Base-by-base conservation (phyloP, 2,329 filamentous ascomycete genomes). In the Phialophora macrospora region DNA sequence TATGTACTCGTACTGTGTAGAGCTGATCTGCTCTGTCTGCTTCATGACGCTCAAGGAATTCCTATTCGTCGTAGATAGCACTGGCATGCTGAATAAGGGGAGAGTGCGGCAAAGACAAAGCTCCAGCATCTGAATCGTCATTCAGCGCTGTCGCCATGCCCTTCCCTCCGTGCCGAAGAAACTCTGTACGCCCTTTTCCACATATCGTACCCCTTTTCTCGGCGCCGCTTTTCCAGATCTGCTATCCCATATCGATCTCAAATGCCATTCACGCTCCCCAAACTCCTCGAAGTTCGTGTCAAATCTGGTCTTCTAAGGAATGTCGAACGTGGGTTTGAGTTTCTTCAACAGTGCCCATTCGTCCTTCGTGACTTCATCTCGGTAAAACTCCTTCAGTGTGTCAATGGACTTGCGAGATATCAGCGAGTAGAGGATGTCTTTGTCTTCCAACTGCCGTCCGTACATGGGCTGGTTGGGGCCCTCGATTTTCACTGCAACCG, bases 401-500 rank as follows among this genome's bases (percentile, higher is more conserved):
- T 99, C 92, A 78, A 99, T 99, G 75, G 90, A 95, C 72, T 87
- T 85, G 72, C 95, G 87, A 51, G 91, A 95, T 74, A 99, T 92
- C 66, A 90, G 84, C 71, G 90, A 94, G 85, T 97, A 98, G 14
- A 99, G 84, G 1, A 81, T 85, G 77, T 99, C 95, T 70, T 88
- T 87, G 78, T 99, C 94, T 79, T 99, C 95, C 58, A 99, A 86
- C 70, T 99, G 95, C 67, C 95, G 90, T 65, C 95, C 95, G 76
- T 99, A 99, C 65, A 90, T 87, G 17, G 95, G 96, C 82, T 99
- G 95, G 77, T 94, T 92, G 65, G 89, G 81, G 61, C 93, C 94
- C 81, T 99, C 96, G 74, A 99, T 96, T 85, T 99, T 99, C 82
- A 99, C 85, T 22, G 95, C 95, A 9, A 99, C 96, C 1, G 93